Base-by-base conservation (phyloP, 208 protist genomes). In the Angomonas ambiguus region DNA sequence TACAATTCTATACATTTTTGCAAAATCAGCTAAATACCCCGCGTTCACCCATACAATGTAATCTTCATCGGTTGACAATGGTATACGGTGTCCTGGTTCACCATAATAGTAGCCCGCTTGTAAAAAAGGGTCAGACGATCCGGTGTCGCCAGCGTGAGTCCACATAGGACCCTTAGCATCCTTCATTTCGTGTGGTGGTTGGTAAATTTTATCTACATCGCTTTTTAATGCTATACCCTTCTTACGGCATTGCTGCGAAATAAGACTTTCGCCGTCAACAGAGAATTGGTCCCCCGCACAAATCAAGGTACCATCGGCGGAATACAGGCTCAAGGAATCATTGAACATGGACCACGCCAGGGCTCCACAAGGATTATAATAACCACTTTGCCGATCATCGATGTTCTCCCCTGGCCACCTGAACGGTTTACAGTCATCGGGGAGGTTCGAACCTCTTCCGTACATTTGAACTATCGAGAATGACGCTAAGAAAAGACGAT, bases 21-120 rank as follows among this genome's bases (percentile, higher is more conserved):
- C 83, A 70, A 99, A 99, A 30, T 79, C 90, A 24, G 97, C 87
- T 16, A 99, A 82, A 16, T 85, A 96, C 1, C 97, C 95, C 16
- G 86, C 77, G 35, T 97, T 83, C 76, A 98, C 94, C 98, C 98
- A 99, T 30, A 99, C 96, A 51, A 99, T 97, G 45, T 99, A 97
- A 72, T 99, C 96, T 69, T 99, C 90, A 82, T 99, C 95, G 25
- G 70, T 81, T 4, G 67, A 63, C 0, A 69, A 62, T 3, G 94
- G 91, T 31, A 97, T 87, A 18, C 68, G 66, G 69, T 97, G 94
- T 0, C 88, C 87, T 28, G 83, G 67, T 58, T 97, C 90, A 0
- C 60, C 51, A 35, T 76, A 83, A 69, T 97, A 97, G 67, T 87
- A 97, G 25, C 92, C 92, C 1, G 72, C 72, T 32, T 70, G 74